Evolutionary conservation across 2,329 filamentous ascomycete genomes (phyloP).

Genomic region (Colletotrichum costaricense): DNA sequence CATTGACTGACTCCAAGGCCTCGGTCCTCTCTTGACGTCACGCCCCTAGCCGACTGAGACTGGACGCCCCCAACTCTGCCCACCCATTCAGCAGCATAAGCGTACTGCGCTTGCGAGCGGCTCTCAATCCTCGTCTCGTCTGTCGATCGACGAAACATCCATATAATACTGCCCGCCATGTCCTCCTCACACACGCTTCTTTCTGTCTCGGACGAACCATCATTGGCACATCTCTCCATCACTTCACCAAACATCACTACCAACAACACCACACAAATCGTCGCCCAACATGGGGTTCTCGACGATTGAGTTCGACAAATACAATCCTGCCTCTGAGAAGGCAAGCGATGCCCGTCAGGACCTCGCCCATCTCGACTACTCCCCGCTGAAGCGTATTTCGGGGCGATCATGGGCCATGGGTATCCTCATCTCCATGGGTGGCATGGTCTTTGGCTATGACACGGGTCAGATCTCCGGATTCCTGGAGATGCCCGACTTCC

Average conservation of each 20-base stretch:
- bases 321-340: slow-evolving; percentile 54
- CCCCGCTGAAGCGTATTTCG: slow-evolving; percentile 54
- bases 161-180: slow-evolving; percentile 29
- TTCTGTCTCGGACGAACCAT: slow-evolving; percentile 30
- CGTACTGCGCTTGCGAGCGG: neutral
- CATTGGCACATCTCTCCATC: neutral
- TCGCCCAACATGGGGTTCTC: slow-evolving; percentile 38
- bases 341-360: slow-evolving; percentile 45
- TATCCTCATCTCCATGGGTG: slow-evolving; percentile 57
- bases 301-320: slow-evolving; percentile 55
- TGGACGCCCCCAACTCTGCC: slow-evolving; percentile 12
- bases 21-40: slow-evolving; percentile 33
- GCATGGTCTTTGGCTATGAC: slow-evolving; percentile 59
- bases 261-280: slow-evolving; percentile 37
- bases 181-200: neutral
- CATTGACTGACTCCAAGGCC: slow-evolving; percentile 9
- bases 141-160: slow-evolving; percentile 25
- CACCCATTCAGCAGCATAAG: neutral
- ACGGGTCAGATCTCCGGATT: slow-evolving; percentile 68
- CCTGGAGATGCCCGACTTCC: slow-evolving; percentile 68
- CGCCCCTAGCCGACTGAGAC: slow-evolving; percentile 14
- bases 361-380: slow-evolving; percentile 55
- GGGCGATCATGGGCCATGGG: slow-evolving; percentile 51
- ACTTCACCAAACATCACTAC: slow-evolving; percentile 56
- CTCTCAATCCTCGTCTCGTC: slow-evolving; percentile 4